These are phyloP conservation scores for Cucumis hystrix DNA, from an alignment of 306 rosid genomes.

Conservation along the genomic window DNA sequence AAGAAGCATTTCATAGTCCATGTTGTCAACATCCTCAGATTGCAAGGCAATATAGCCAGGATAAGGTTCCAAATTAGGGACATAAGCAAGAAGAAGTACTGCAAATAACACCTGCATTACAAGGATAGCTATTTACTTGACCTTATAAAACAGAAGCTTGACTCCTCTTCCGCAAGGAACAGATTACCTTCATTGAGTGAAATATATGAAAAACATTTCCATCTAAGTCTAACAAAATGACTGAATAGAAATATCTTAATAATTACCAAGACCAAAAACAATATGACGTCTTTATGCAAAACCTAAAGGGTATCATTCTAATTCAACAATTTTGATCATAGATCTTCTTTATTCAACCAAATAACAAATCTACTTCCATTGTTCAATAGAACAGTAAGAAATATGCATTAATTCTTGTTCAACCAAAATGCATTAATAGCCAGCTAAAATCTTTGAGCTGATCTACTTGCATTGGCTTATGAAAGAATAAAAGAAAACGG, in stretches of 20 bases:
- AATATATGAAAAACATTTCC: not conserved
- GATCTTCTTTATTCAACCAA: not conserved
- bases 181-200: not conserved
- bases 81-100: slow-evolving; percentile 38
- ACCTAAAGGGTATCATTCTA: not conserved
- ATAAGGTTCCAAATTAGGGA: slow-evolving; percentile 65
- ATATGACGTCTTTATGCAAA: not conserved
- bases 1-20: slow-evolving; percentile 50
- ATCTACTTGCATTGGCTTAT: not conserved
- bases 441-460: not conserved
- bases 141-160: not conserved
- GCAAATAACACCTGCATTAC: slow-evolving; percentile 55
- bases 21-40: slow-evolving; percentile 36
- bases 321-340: not conserved
- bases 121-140: not conserved
- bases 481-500: not conserved
- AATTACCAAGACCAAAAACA: not conserved
- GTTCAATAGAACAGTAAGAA: not conserved
- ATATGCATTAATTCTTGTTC: not conserved
- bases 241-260: not conserved
- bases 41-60: slow-evolving; percentile 30
- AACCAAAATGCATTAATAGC: not conserved
- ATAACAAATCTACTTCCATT: not conserved
- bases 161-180: not conserved
- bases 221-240: not conserved